phyloP scores from a whole-genome alignment of 2,329 filamentous ascomycete species.

The Claviceps sp. region DNA sequence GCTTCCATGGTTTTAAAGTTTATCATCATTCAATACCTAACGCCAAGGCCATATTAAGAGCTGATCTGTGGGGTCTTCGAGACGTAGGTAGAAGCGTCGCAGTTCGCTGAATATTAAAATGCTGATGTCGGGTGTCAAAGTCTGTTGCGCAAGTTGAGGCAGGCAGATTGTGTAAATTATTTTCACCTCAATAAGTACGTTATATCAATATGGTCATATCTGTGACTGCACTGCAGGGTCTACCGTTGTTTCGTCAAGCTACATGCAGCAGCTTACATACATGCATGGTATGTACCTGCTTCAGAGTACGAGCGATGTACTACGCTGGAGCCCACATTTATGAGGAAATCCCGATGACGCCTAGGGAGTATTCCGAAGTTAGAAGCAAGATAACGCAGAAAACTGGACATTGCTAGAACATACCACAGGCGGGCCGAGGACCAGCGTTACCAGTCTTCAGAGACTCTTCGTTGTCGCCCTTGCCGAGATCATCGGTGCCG shows the following conservation, averaged over 20 bases:
- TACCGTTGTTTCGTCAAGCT: not conserved
- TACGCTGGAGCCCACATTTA: conserved; percentile 28
- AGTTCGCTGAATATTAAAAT: not conserved
- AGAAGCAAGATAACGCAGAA: not conserved
- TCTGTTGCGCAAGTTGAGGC: too few species aligned
- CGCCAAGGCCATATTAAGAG: not conserved
- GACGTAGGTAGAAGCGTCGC: not conserved
- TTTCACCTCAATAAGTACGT: too few species aligned
- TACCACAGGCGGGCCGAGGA: conserved; percentile 84
- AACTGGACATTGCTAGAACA: conserved; percentile 18
- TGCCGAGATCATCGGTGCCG: conserved; percentile 93
- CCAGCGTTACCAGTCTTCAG: conserved; percentile 98
- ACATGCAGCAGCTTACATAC: not conserved
- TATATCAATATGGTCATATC: too few species aligned
- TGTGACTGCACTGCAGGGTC: not conserved
- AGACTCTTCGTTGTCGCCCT: conserved; percentile 83
- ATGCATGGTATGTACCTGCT: not conserved
- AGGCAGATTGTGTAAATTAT: not conserved
- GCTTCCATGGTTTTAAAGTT: too few species aligned
- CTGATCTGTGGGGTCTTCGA: not conserved
- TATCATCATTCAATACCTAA: too few species aligned
- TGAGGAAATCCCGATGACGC: conserved; percentile 78
- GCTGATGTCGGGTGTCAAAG: too few species aligned
- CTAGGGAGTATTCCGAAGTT: conserved; percentile 23
- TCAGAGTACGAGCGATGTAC: not conserved